Evolutionary conservation across 2,329 filamentous ascomycete species (phyloP).

Genomic region (Fusarium denticulatum): DNA sequence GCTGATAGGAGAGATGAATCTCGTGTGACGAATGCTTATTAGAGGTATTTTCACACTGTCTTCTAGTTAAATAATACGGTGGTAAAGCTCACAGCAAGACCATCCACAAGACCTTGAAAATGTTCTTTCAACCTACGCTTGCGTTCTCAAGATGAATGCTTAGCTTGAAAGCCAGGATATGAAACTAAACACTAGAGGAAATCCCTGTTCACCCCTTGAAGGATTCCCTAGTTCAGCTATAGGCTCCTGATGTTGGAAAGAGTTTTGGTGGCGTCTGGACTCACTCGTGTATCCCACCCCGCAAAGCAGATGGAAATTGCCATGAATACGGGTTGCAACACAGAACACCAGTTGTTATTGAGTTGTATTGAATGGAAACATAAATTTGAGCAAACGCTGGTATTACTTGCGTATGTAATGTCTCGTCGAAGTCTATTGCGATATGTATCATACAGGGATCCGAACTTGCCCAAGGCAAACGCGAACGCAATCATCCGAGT

Average conservation of each 20-base stretch:
- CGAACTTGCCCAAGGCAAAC: conserved; percentile 3
- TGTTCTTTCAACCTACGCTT: neutral
- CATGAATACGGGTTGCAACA: neutral
- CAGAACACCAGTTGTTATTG: neutral
- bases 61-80: neutral
- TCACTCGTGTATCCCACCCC: neutral
- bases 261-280: neutral
- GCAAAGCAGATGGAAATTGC: neutral
- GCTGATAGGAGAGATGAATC: neutral
- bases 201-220: neutral
- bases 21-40: neutral
- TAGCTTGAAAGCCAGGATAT: neutral
- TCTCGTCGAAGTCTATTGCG: neutral
- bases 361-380: neutral
- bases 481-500: neutral
- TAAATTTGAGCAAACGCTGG: neutral
- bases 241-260: neutral
- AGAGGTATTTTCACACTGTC: neutral
- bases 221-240: neutral
- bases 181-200: neutral
- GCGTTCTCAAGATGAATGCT: neutral
- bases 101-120: neutral
- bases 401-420: neutral
- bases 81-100: neutral
- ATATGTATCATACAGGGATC: conserved; percentile 15